Percentiles rank a stretch among this genome's conserved stretches.
Conservation (phyloP, 768 basidiomycete genomes). For the Tulasnella sp. region DNA sequence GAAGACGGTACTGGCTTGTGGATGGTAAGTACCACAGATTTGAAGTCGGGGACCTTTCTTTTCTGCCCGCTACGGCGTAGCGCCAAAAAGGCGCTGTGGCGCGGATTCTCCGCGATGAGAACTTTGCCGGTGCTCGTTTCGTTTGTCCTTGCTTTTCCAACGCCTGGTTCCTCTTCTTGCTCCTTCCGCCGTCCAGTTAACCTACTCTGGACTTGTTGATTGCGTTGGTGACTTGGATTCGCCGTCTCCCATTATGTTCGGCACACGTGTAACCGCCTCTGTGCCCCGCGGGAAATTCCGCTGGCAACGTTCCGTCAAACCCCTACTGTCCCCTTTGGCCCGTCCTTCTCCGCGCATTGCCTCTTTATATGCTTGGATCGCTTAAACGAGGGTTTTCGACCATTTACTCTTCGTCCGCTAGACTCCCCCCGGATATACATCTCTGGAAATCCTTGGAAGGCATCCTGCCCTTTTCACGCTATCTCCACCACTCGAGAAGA, state of each 20-base stretch:
- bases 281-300: slow-evolving; percentile 30
- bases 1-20: slow-evolving; percentile 82
- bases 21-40: slow-evolving; percentile 76
- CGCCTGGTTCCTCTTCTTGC: not conserved
- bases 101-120: slow-evolving; percentile 7
- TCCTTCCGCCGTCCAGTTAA: not conserved
- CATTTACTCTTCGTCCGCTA: slow-evolving; percentile 42
- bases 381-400: slow-evolving; percentile 27
- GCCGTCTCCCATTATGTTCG: slow-evolving; percentile 50
- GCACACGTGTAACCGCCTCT: slow-evolving; percentile 37
- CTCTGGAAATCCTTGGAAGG: slow-evolving; percentile 91
- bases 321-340: slow-evolving; percentile 40
- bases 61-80: slow-evolving; percentile 55
- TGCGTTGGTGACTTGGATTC: slow-evolving; percentile 6
- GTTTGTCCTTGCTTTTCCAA: slow-evolving; percentile 27
- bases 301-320: slow-evolving; percentile 35
- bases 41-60: slow-evolving; percentile 40
- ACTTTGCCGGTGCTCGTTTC: slow-evolving; percentile 13
- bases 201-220: not conserved
- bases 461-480: slow-evolving; percentile 72
- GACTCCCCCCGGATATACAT: slow-evolving; percentile 84
- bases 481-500: slow-evolving; percentile 73
- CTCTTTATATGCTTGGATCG: slow-evolving; percentile 37
- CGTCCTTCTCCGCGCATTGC: slow-evolving; percentile 44
- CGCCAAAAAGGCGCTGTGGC: slow-evolving; percentile 21